Evolutionary conservation across 179 eudicot genomes (phyloP), one percentile per base, ranked within the genome.

Genomic region (Amaranthus tricolor): DNA sequence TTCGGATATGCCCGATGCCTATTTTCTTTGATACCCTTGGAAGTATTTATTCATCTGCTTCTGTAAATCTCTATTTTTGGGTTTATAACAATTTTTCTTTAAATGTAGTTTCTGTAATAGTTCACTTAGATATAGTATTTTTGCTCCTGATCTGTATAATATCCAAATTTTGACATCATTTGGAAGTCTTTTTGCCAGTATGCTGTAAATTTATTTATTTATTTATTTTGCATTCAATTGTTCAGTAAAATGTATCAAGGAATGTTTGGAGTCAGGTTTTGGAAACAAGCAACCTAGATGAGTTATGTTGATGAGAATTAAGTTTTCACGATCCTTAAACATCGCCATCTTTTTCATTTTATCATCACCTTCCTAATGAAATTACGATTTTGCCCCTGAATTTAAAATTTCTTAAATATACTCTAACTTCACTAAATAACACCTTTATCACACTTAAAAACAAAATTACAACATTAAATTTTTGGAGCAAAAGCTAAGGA

Each of bases 11-110:
- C 68, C 56, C 45, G 62, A 44, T 24, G 49, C 20, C 10, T 31
- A 47, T 73, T 72, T 59, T 68, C 49, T 53, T 8, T 43, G 9
- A 53, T 24, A 51, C 63, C 75, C 53, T 62, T 31, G 40, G 40
- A 24, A 51, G 78, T 74, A 69, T 74, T 62, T 79, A 74, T 69
- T 62, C 67, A 24, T 68, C 73, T 63, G 49, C 62, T 14, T 58
- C 74, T 79, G 78, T 79, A 79, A 79, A 79, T 79, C 57, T 79
- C 62, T 75, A 70, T 66, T 79, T 70, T 74, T 74, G 74, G 21
- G 52, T 12, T 24, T 19, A 47, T n/a, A 58, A 44, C 11, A 64
- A 21, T 57, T 56, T 62, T 59, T 45, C 17, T 56, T 56, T 56
- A 14, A 13, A 31, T 66, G 58, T 58, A 67, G 47, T 47, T 60